A percentile compares a stretch with the other conserved stretches of the same genome.
Evolutionary conservation across 2,329 filamentous ascomycete species (phyloP).

Genomic region (Ophiostoma sp.): DNA sequence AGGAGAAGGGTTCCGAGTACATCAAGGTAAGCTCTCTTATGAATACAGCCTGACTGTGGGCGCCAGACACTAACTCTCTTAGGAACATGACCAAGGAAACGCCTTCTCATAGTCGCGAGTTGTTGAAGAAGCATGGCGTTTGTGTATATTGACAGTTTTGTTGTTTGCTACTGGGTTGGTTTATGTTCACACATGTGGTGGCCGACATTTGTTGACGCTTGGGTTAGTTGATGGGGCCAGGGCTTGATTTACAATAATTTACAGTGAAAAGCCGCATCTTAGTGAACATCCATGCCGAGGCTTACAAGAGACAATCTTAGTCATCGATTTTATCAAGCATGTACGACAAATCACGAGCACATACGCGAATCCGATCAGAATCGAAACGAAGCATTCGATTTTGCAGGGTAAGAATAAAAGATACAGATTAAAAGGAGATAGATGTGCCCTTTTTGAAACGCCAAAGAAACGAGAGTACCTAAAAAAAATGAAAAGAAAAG

Average conservation of each 20-base stretch:
- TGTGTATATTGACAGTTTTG: conserved; percentile 3
- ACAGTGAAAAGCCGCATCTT: not conserved
- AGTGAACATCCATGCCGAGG: not conserved
- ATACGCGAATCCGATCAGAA: not conserved
- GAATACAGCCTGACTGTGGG: not conserved
- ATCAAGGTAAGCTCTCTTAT: conserved; percentile 65
- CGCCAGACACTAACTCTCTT: not conserved
- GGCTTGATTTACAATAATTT: not conserved
- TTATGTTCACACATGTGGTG: not conserved
- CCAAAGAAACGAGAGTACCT: not conserved
- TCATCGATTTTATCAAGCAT: not conserved
- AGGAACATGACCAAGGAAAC: conserved; percentile 65
- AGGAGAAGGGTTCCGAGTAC: conserved; percentile 90
- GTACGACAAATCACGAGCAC: not conserved
- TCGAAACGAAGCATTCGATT: not conserved
- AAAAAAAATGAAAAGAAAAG: not conserved
- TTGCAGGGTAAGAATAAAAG: not conserved
- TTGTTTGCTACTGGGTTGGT: not conserved
- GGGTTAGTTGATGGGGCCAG: not conserved
- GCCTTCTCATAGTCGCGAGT: conserved; percentile 33
- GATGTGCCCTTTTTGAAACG: conserved; percentile 5
- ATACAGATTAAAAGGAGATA: conserved; percentile 11
- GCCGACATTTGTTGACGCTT: not conserved
- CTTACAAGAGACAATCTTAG: not conserved
- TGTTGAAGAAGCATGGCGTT: not conserved